Evolutionary conservation across 306 rosid species (phyloP).

Genomic region (Rubus parviflorus): DNA sequence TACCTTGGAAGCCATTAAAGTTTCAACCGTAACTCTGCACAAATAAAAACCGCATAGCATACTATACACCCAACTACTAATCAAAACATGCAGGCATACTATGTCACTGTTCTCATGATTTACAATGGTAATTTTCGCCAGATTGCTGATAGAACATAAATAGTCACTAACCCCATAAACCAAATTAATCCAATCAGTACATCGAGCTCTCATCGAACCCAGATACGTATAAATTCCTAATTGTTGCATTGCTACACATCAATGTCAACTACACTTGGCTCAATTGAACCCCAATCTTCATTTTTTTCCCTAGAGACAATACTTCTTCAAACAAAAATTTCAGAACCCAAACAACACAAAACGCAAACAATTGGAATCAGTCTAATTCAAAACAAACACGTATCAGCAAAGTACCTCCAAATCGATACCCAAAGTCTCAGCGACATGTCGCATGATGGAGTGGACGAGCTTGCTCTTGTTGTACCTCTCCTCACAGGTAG

Average conservation of each 20-base stretch:
- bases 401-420: conserved; percentile 51
- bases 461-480: conserved; percentile 98
- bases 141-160: too few species aligned
- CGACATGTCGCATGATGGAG: conserved; percentile 95
- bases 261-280: not conserved
- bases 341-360: not conserved
- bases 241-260: too few species aligned
- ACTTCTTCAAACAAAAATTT: too few species aligned
- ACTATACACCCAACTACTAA: not conserved
- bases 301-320: too few species aligned
- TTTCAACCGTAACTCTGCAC: not conserved
- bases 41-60: not conserved
- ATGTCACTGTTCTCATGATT: too few species aligned
- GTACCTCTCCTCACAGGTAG: conserved; percentile 86
- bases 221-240: too few species aligned
- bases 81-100: not conserved
- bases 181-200: too few species aligned
- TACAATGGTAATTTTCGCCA: too few species aligned
- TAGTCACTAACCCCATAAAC: too few species aligned
- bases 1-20: not conserved
- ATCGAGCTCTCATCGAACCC: too few species aligned
- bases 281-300: not conserved
- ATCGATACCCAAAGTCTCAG: conserved; percentile 72
- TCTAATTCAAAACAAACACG: too few species aligned
- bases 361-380: too few species aligned